A percentile compares a stretch with the other conserved stretches of the same genome.
These are phyloP conservation scores for Carex pumila DNA, from an alignment of 176 grass and related monocot species.

Conservation along the genomic window DNA sequence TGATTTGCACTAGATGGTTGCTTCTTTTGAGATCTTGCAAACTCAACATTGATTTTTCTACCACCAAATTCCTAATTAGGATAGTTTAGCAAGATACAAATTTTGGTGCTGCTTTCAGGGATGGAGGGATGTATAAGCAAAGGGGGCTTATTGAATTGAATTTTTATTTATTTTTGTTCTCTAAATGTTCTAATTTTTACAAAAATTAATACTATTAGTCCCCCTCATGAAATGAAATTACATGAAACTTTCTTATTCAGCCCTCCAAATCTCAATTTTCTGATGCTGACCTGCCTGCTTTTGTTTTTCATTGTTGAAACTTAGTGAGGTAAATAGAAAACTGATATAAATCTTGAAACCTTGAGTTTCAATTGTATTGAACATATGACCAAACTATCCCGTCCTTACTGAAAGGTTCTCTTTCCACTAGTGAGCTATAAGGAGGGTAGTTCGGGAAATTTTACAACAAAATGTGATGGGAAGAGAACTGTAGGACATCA, in stretches of 20 bases:
- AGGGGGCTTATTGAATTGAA: too few species aligned
- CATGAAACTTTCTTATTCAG: too few species aligned
- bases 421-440: not conserved
- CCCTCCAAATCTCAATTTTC: too few species aligned
- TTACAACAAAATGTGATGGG: not conserved
- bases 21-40: constrained; percentile 69
- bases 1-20: constrained; percentile 8
- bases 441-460: not conserved
- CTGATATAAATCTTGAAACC: not conserved
- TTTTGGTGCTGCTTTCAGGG: not conserved
- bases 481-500: not conserved
- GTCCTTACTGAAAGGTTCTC: too few species aligned
- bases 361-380: not conserved
- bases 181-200: too few species aligned
- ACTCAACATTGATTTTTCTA: constrained; percentile 72
- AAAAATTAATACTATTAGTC: too few species aligned
- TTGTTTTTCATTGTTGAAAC: not conserved
- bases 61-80: constrained; percentile 48
- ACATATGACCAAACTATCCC: not conserved
- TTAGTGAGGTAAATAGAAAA: not conserved
- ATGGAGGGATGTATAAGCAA: too few species aligned
- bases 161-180: too few species aligned
- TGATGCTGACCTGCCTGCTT: too few species aligned
- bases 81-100: not conserved
- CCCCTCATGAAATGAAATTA: too few species aligned